These are phyloP conservation scores for Aspergillus sclerotiicarbonarius DNA, from an alignment of 495 filamentous ascomycete species.

Conservation along the genomic window DNA sequence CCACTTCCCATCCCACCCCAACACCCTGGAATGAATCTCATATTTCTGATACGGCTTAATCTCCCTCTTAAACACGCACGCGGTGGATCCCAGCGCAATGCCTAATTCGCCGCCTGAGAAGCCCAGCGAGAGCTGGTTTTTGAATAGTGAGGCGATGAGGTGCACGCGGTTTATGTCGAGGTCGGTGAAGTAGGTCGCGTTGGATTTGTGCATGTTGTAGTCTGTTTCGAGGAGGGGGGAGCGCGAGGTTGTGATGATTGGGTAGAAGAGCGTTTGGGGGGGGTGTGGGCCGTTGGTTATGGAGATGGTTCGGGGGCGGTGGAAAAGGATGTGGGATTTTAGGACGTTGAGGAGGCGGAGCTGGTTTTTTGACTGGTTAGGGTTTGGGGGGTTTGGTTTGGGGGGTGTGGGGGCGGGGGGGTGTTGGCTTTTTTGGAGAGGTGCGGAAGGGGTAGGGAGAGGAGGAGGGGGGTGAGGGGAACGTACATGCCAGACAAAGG, in stretches of 20 bases:
- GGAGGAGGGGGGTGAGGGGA: background rate
- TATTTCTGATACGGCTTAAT: conserved; percentile 66
- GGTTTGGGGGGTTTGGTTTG: background rate
- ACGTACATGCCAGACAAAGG: conserved; percentile 1
- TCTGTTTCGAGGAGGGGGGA: conserved; percentile 39
- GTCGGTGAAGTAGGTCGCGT: conserved; percentile 80
- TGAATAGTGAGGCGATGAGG: conserved; percentile 49
- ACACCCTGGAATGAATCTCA: conserved; percentile 69
- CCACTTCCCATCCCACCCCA: conserved; percentile 75
- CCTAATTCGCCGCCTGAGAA: conserved; percentile 37
- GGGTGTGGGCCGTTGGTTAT: background rate
- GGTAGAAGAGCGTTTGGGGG: background rate
- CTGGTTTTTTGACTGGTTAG: background rate
- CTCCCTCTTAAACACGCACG: conserved; percentile 66
- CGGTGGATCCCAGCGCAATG: conserved; percentile 65
- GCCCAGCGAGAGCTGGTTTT: conserved; percentile 38
- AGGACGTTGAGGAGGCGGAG: conserved; percentile 1
- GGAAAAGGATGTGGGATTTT: background rate
- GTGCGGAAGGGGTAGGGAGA: no score
- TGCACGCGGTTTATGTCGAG: conserved; percentile 71
- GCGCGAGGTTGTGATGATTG: background rate
- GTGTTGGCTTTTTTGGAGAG: no score
- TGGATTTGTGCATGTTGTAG: conserved; percentile 84
- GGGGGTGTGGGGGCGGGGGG: no score
- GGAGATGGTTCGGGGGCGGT: background rate